Conservation (phyloP, 2,329 filamentous ascomycete species). For the Biscogniauxia sp. region DNA sequence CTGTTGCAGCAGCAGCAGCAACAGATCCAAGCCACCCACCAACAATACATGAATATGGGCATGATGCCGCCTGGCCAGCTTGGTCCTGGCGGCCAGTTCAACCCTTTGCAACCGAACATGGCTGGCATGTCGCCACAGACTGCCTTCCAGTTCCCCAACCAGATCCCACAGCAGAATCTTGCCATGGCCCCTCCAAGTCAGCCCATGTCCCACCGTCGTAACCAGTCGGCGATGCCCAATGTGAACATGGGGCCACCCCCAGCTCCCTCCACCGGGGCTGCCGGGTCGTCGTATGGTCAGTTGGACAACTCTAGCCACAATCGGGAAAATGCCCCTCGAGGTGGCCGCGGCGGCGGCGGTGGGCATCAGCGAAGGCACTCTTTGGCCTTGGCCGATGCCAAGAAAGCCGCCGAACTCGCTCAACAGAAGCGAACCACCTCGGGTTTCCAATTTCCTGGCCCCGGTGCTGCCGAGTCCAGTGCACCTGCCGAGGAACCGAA, state of each 20-base stretch:
- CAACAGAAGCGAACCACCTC: constrained; percentile 95
- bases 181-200: constrained; percentile 75
- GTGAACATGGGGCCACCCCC: constrained; percentile 87
- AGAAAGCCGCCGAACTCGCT: constrained; percentile 93
- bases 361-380: constrained; percentile 95
- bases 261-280: constrained; percentile 87
- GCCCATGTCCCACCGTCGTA: constrained; percentile 86
- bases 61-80: constrained; percentile 88
- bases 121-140: constrained; percentile 74
- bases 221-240: constrained; percentile 93
- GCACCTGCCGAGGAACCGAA: constrained; percentile 57
- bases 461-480: constrained; percentile 58
- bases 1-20: constrained; percentile 96
- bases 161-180: constrained; percentile 66
- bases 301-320: constrained; percentile 65
- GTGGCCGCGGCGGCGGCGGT: constrained; percentile 65
- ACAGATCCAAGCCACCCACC: constrained; percentile 92
- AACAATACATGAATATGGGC: constrained; percentile 97
- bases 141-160: constrained; percentile 85
- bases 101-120: constrained; percentile 77
- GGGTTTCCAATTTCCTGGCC: constrained; percentile 90
- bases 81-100: constrained; percentile 67
- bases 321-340: constrained; percentile 68
- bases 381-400: constrained; percentile 88
- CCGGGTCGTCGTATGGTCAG: constrained; percentile 75